Evolutionary conservation across 805 yeast genomes (phyloP), one percentile per base, ranked within the genome.

Genomic region (Zygotorulaspora sp.): DNA sequence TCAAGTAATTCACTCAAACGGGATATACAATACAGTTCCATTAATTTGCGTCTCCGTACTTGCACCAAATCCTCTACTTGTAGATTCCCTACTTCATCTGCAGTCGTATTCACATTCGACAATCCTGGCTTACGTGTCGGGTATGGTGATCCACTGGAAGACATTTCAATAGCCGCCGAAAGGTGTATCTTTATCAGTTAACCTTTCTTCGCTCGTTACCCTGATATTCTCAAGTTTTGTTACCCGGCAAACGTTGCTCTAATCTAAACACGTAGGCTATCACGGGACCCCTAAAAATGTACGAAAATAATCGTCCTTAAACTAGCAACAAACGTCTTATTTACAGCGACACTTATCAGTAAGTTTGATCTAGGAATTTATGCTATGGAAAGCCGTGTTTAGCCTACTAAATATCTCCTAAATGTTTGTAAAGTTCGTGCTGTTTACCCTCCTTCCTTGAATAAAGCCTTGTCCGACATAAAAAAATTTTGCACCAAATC

Each of bases 11-110:
- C 63, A 13, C 79, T 75, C 35, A 75, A 58, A 43, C 75, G 58
- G 8, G 83, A 67, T 10, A 80, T 71, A 45, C 78, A 74, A 52
- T 76, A 80, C 12, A 81, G 61, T 55, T 80, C 83, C 1, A 81
- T 69, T 16, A 81, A 63, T 50, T 76, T 77, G 18, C 79, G 63
- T 49, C 77, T 77, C 33, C 87, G 64, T 30, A 66, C 64, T 43
- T 67, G 64, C 9, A 75, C 62, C n/a, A 76, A 59, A 33, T 67
- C 70, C 3, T 55, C 52, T 10, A 39, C 35, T 13, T 43, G 39
- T 5, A 38, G 19, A 12, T 21, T 35, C 19, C 23, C 21, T 11
- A 25, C 29, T 5, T 36, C 44, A n/a, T 40, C 44, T n/a, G 22
- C 32, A 5, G 31, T 27, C n/a, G 22, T 33, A 12, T 26, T 32